Base-by-base conservation (phyloP, 768 basidiomycete genomes). In the Podaxis sp. region DNA sequence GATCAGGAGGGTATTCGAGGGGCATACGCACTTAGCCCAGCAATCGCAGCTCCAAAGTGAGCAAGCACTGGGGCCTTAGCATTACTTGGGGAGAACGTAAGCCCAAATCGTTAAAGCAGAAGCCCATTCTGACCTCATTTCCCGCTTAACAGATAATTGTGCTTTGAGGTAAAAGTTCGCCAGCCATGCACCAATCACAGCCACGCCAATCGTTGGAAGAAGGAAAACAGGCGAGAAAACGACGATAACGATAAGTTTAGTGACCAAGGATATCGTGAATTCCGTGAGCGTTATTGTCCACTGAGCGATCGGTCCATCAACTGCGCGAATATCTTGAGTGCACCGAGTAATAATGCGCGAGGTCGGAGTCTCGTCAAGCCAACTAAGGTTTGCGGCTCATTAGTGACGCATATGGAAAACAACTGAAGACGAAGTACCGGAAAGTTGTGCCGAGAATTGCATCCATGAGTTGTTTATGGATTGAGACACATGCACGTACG, bases 301-400 rank as follows among this genome's bases (percentile, higher is more conserved):
- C 48, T 68, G 67, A 1, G 75, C 59, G 17, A 82, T 67, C 0
- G 71, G 64, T 2, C 74, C 70, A 69, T 93, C 91, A 42, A 93
- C 78, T 63, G 74, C 69, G 49, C 83, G 75, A 22, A 89, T 87
- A 68, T 90, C 89, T 59, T 87, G 83, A 1, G 88, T 90, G 70
- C 84, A 85, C 55, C 88, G 80, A 30, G 86, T 76, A 46, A 89
- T 84, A 56, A 92, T 82, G 3, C 89, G 82, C 24, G 79, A 76
- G 1, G 74, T 72, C 9, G 81, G 79, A 1, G 81, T 83, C 38
- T 77, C 73, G 64, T 79, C 78, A 33, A 83, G 77, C 77, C 76
- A 88, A 70, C 87, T 83, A 22, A 22, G 6, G 26, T 52, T 15
- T 15, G 26, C 11, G 36, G 30, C 24, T 7, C 3, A 7, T 30